phyloP scores from a whole-genome alignment of 805 yeast species.

The Vanderwaltozyma polyspora region DNA sequence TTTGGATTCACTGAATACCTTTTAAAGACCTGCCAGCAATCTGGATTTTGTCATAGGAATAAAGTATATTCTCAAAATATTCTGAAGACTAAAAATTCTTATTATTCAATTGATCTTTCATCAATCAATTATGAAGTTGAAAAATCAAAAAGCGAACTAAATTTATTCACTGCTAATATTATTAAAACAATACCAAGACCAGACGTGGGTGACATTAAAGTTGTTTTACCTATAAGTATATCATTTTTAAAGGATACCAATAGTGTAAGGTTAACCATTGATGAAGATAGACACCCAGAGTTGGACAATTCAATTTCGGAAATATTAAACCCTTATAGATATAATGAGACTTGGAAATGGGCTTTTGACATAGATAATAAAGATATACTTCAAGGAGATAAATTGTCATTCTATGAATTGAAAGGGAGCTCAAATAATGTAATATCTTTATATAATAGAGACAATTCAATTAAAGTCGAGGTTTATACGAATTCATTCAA shows the following conservation, averaged over 20 bases:
- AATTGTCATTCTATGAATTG: constrained; percentile 7
- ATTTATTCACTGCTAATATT: constrained; percentile 36
- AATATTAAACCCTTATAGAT: constrained; percentile 38
- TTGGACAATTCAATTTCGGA: constrained; percentile 11
- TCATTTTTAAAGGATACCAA: constrained; percentile 41
- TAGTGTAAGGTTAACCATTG: constrained; percentile 49
- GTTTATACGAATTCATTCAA: constrained; percentile 33
- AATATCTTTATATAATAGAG: constrained; percentile 3
- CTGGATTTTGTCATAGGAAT: constrained; percentile 79
- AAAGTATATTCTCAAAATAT: constrained; percentile 48
- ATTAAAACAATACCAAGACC: constrained; percentile 31
- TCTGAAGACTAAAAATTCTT: constrained; percentile 23
- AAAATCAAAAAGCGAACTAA: constrained; percentile 7
- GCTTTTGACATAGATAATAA: constrained; percentile 31
- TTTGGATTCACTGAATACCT: constrained; percentile 49
- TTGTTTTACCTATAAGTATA: constrained; percentile 46
- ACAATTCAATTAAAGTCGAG: constrained; percentile 30
- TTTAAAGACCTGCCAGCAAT: constrained; percentile 66
- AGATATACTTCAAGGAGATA: too few species aligned
- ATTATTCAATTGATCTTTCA: constrained; percentile 33
- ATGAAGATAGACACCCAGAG: constrained; percentile 43
- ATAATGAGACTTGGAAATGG: constrained; percentile 48
- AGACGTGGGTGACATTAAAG: constrained; percentile 25
- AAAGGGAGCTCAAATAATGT: constrained; percentile 5
- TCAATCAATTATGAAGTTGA: constrained; percentile 21